Base-by-base conservation (phyloP, 2,329 filamentous ascomycete species). In the Aspergillus versicolor region DNA sequence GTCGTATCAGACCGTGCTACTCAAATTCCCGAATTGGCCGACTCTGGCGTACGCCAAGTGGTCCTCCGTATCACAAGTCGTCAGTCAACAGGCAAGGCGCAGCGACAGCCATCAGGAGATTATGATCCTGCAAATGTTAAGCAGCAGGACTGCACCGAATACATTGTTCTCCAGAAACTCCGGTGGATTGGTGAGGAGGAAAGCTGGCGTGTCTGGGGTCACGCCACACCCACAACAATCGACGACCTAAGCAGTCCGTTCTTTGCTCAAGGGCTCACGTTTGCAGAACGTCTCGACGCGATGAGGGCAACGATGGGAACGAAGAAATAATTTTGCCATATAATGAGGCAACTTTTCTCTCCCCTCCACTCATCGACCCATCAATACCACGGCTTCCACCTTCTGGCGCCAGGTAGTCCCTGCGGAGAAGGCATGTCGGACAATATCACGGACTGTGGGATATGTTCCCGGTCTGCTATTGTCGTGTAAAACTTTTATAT, bases 131-230 rank as follows among this genome's bases (percentile, higher is more conserved):
- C 48, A 21, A 34, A 50, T n/a, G 62, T 64, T 15, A 76, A 75
- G 65, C 65, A 72, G 51, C 76, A 76, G 67, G 74, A 76, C 60
- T 74, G 74, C 59, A 73, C 70, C 2, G 81, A 83, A 65, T 81
- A 83, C 59, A 63, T 83, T 30, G 80, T 83, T 13, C 63, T 83
- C 22, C 81, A 83, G 69, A 75, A 77, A 65, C 61, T 77, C 34
- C 65, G 75, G 37, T 70, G 75, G 65, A 70, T 70, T 30, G 75
- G 77, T 8, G 69, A 75, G 58, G 69, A 77, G 41, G 70, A 71
- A 12, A 67, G 72, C 15, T 83, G 81, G 81, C 77, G 74, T 60
- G 66, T 82, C 50, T 83, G 81, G 81, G 81, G 81, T 3, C 74
- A 75, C 55, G 65, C 74, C 45, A 72, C 73, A 27, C 76, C 79